These are phyloP conservation scores for Fusarium sp. DNA, from an alignment of 2,329 filamentous ascomycete species.

Conservation along the genomic window DNA sequence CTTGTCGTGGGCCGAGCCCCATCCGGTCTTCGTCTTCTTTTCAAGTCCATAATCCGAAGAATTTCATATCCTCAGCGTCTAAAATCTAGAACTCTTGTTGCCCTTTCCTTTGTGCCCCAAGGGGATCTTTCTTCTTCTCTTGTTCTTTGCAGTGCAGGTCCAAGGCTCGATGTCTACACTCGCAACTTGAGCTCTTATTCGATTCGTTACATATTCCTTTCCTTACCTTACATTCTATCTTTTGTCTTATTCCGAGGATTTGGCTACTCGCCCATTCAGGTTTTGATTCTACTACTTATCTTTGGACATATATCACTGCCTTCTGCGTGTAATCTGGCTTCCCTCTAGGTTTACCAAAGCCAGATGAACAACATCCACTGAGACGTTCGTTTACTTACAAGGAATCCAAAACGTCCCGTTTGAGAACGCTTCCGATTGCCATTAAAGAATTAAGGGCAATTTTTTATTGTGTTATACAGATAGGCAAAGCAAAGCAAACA, in stretches of 20 bases:
- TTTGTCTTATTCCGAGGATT: neutral
- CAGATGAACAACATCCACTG: neutral
- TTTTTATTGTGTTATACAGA: constrained; percentile 23
- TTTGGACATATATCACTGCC: neutral
- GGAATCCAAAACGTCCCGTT: neutral
- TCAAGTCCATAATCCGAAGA: constrained; percentile 1
- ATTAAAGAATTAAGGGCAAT: neutral
- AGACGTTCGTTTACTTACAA: neutral
- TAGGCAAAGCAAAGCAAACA: constrained; percentile 9
- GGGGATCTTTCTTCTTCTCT: constrained; percentile 7
- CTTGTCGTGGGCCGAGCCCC: constrained; percentile 26
- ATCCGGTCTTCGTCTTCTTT: constrained; percentile 10
- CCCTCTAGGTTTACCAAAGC: neutral
- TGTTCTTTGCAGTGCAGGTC: constrained; percentile 25
- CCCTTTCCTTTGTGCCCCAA: constrained; percentile 3
- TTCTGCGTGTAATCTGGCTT: neutral
- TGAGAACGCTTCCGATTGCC: constrained; percentile 1
- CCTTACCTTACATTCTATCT: constrained; percentile 18
- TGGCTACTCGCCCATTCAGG: neutral
- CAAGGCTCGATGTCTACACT: constrained; percentile 35
- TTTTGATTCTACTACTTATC: neutral
- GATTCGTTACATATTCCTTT: constrained; percentile 31
- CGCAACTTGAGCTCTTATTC: constrained; percentile 12
- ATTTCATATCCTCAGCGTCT: constrained; percentile 6
- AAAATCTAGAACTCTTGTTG: constrained; percentile 17